Evolutionary conservation across 306 rosid species (phyloP), one percentile per base, ranked within the genome.

Genomic region (Cicer yamashitae): DNA sequence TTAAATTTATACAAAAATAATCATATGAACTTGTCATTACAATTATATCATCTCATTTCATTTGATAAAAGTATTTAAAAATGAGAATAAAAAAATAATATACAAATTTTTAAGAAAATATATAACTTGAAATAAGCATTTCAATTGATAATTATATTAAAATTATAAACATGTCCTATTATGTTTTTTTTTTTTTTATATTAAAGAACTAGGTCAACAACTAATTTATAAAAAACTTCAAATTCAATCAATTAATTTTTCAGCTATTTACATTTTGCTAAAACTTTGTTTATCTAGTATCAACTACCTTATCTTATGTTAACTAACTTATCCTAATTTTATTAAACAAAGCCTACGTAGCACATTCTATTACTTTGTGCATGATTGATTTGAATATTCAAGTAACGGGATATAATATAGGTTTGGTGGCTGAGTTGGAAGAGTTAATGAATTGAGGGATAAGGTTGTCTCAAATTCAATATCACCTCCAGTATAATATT

Each of bases 301-400:
- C 43, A 59, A 59, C 37, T 59, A 30, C 67, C 67, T 60, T 60
- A 34, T 34, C 6, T 7, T 4, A 3, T 37, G 44, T 61, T 37
- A 14, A 37, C n/a, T 61, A 37, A 37, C 8, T 61, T 61, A 61
- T 14, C 20, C 10, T 30, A 59, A 4, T 39, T 62, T 14, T 62
- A 38, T 46, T 41, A 62, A 38, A n/a, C 12, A 39, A 17, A 38
- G 67, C 45, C 30, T 47, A 43, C 2, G 44, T 51, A 59, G 68
- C 51, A 22, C 8, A 18, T 50, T 44, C 9, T 6, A 34, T 37
- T 69, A 69, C 71, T 46, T 77, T 59, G 54, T 47, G 51, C 18
- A 47, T 61, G 54, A 70, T 30, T 75, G 52, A 53, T 57, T 44
- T 45, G 62, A 70, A 64, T 38, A 12, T 18, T 57, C 14, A 38